Evolutionary conservation across 768 basidiomycete species (phyloP).

Genomic region (Grammothele lineata): DNA sequence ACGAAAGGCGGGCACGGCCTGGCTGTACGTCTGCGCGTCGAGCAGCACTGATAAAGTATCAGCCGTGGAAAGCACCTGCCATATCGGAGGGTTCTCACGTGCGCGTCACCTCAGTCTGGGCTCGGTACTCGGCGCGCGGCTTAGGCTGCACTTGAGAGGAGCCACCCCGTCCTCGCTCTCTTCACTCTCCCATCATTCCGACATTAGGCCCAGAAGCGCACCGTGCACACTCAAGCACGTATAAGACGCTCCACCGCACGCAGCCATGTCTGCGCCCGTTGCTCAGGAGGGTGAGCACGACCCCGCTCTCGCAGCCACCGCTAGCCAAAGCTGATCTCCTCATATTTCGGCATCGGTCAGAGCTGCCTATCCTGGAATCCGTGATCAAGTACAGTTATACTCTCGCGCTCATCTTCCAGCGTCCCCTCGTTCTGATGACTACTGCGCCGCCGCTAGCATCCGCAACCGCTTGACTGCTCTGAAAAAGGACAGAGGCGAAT

Average conservation of each 20-base stretch:
- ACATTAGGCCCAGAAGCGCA: too few species aligned
- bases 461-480: constrained; percentile 92
- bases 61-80: constrained; percentile 34
- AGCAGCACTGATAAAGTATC: constrained; percentile 23
- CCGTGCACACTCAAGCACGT: too few species aligned
- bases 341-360: constrained; percentile 38
- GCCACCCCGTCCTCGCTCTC: constrained; percentile 8
- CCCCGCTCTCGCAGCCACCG: constrained; percentile 16
- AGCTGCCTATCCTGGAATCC: constrained; percentile 90
- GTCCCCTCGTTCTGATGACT: constrained; percentile 13
- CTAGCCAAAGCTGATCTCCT: constrained; percentile 18
- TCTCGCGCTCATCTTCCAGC: constrained; percentile 15
- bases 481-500: constrained; percentile 90
- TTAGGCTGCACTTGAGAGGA: constrained; percentile 1
- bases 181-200: too few species aligned
- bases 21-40: constrained; percentile 20
- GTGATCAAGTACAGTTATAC: constrained; percentile 70
- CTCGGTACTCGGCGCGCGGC: not conserved
- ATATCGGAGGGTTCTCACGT: constrained; percentile 12
- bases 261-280: constrained; percentile 60
- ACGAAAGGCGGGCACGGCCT: constrained; percentile 5
- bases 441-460: constrained; percentile 49
- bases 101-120: not conserved
- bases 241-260: too few species aligned
- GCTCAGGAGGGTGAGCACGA: constrained; percentile 68